Evolutionary conservation across 2,329 filamentous ascomycete genomes (phyloP).

Genomic region (Pyrenophora seminiperda): DNA sequence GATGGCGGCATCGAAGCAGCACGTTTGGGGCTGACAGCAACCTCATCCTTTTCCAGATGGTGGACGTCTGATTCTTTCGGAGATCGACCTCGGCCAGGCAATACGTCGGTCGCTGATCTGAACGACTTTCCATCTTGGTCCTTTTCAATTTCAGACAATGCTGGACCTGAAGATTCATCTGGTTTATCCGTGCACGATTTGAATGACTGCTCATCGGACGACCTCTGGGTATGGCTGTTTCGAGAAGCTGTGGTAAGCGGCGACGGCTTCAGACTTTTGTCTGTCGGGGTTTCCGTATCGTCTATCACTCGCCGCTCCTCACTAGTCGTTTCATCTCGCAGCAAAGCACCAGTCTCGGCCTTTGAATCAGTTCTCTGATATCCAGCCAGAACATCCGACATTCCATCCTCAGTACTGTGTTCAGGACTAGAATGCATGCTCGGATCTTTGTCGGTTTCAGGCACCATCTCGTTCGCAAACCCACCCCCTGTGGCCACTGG

Average conservation of each 20-base stretch:
- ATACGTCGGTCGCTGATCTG: slow-evolving; percentile 19
- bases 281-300: slow-evolving; percentile 9
- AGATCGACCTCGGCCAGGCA: slow-evolving; percentile 12
- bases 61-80: slow-evolving; percentile 29
- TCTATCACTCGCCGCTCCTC: slow-evolving; percentile 9
- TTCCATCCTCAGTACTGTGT: slow-evolving; percentile 37
- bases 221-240: slow-evolving; percentile 34
- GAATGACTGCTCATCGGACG: slow-evolving; percentile 43
- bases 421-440: slow-evolving; percentile 15
- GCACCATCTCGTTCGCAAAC: slow-evolving; percentile 9
- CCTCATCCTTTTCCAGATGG: slow-evolving; percentile 33
- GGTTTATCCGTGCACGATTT: slow-evolving; percentile 37
- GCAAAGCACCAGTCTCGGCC: slow-evolving; percentile 15
- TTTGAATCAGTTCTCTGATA: slow-evolving; percentile 39
- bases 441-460: slow-evolving; percentile 4
- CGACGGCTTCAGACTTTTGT: slow-evolving; percentile 1
- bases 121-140: slow-evolving; percentile 18
- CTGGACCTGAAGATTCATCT: slow-evolving; percentile 9
- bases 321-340: background rate
- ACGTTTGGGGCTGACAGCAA: slow-evolving; percentile 27
- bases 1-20: slow-evolving; percentile 23
- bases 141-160: slow-evolving; percentile 1
- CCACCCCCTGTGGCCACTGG: slow-evolving; percentile 30
- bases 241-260: slow-evolving; percentile 6
- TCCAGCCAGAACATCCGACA: slow-evolving; percentile 41